Conservation (phyloP, 2,329 filamentous ascomycete genomes). For the Aspergillus floridensis region DNA sequence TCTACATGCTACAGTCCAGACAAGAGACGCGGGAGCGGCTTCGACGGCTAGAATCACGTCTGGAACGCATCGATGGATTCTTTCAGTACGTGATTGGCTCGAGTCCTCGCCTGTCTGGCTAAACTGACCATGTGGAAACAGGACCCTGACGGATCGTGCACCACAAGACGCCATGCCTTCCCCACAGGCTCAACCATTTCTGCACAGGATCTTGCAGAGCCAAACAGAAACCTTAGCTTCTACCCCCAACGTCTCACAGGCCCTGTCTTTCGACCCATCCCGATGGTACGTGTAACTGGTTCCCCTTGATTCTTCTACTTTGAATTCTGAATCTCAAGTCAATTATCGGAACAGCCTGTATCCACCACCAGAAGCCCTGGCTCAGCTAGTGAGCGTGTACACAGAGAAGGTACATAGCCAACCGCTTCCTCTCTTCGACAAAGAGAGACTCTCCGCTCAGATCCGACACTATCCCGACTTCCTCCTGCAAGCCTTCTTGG, state of each 20-base stretch:
- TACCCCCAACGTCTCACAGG: neutral
- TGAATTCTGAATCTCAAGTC: neutral
- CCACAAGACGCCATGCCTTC: neutral
- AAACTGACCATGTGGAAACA: neutral
- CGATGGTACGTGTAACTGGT: neutral
- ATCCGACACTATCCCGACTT: neutral
- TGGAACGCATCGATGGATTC: neutral
- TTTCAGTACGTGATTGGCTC: neutral
- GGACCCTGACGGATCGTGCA: neutral
- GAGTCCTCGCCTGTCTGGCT: neutral
- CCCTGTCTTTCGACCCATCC: neutral
- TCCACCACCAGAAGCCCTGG: neutral
- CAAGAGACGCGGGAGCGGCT: neutral
- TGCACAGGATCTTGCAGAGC: neutral
- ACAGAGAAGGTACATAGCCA: neutral
- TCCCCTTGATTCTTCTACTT: neutral
- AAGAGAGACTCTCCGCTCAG: neutral
- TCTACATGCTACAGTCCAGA: neutral
- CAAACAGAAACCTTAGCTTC: neutral
- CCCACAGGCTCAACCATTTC: neutral
- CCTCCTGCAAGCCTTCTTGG: neutral
- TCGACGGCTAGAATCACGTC: neutral
- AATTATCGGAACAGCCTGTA: neutral
- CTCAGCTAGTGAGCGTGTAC: neutral
- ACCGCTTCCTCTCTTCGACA: neutral